Percentiles rank a stretch among this genome's conserved stretches.
Conservation (phyloP, 345 rosid genomes). For the Orychophragmus violaceus region DNA sequence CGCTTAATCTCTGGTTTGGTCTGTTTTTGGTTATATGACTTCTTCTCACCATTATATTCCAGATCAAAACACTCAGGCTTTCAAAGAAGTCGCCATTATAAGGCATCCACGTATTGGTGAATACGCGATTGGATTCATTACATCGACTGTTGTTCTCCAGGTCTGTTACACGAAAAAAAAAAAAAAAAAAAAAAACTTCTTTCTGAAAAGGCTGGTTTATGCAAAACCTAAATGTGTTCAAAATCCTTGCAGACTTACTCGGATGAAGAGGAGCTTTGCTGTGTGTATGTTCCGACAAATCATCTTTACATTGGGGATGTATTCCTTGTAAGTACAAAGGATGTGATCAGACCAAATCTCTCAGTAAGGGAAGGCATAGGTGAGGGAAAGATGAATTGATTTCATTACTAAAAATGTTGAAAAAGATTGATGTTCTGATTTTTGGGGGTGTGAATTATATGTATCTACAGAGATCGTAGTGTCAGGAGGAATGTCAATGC, state of each 20-base stretch:
- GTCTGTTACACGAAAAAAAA: slow-evolving; percentile 39
- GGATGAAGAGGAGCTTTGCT: slow-evolving; percentile 92
- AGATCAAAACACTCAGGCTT: slow-evolving; percentile 95
- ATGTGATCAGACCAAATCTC: slow-evolving; percentile 90
- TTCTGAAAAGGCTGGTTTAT: background rate
- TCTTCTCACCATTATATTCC: background rate
- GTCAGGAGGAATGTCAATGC: slow-evolving; percentile 99
- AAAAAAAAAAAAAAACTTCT: background rate
- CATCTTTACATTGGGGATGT: slow-evolving; percentile 97
- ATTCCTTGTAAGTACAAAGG: slow-evolving; percentile 70
- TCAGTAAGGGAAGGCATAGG: slow-evolving; percentile 99
- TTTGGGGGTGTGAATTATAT: background rate
- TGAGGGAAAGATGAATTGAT: slow-evolving; percentile 29
- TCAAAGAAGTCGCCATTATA: slow-evolving; percentile 97
- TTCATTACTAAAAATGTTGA: background rate
- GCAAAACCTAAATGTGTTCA: background rate
- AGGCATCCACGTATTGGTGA: slow-evolving; percentile 98
- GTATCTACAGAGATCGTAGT: slow-evolving; percentile 76
- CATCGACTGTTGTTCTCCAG: slow-evolving; percentile 81
- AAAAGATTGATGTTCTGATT: background rate
- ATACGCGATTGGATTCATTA: slow-evolving; percentile 97
- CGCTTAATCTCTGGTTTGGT: background rate
- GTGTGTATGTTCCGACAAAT: slow-evolving; percentile 97
- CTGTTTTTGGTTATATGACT: slow-evolving; percentile 1
- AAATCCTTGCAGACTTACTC: slow-evolving; percentile 56